phyloP scores from a whole-genome alignment of 805 yeast species.

The Hermanozyma aechmeae region DNA sequence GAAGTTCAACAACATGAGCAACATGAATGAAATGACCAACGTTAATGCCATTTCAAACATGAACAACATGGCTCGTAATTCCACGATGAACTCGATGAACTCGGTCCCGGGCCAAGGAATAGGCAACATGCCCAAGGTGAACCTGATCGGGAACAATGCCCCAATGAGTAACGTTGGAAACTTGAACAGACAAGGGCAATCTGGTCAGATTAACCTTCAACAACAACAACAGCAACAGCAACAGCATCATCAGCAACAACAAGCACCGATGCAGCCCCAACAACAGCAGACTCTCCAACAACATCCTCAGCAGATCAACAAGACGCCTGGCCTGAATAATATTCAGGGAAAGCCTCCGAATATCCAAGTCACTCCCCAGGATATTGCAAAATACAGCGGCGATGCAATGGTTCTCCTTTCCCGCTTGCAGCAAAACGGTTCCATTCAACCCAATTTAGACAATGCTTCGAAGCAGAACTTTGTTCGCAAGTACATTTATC shows the following conservation, averaged over 20 bases:
- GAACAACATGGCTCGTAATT: conserved; percentile 5
- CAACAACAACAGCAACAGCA: conserved; percentile 2
- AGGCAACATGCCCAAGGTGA: too few species aligned
- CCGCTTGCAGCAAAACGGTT: conserved; percentile 26
- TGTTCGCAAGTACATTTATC: conserved; percentile 28
- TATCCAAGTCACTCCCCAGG: conserved; percentile 17
- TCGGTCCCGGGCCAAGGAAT: too few species aligned
- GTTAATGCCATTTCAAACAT: conserved; percentile 7
- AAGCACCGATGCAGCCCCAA: conserved; percentile 21
- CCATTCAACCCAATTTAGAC: conserved; percentile 25
- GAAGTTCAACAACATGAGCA: conserved; percentile 5
- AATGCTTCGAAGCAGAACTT: conserved; percentile 28
- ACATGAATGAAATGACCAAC: conserved; percentile 7
- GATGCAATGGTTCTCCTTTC: conserved; percentile 31
- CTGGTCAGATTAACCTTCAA: too few species aligned
- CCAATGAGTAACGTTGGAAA: too few species aligned
- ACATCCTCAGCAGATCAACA: conserved; percentile 20
- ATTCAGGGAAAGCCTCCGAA: too few species aligned
- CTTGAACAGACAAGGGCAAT: too few species aligned
- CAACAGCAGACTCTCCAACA: conserved; percentile 30
- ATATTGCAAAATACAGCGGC: conserved; percentile 25
- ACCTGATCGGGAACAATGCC: too few species aligned
- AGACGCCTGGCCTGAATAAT: too few species aligned
- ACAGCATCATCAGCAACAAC: conserved; percentile 3
- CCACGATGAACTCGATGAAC: too few species aligned